A percentile compares a stretch with the other conserved stretches of the same genome.
Evolutionary conservation across 176 grass and related monocot species (phyloP).

Genomic region (Oryza punctata): DNA sequence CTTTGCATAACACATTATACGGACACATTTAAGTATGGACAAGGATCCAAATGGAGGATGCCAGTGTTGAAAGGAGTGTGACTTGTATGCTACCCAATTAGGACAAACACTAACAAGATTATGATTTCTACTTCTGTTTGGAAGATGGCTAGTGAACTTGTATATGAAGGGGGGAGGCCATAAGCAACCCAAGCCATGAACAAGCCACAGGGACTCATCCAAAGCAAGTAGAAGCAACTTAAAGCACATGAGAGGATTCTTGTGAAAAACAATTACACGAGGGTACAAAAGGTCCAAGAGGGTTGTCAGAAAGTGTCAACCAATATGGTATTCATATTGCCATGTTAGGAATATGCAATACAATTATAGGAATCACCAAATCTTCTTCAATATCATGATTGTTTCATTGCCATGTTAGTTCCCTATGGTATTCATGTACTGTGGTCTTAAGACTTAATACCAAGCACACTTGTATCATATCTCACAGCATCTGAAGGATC

Average conservation of each 20-base stretch:
- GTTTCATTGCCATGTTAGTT: neutral
- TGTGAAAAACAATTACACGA: neutral
- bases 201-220: neutral
- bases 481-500: too few species aligned
- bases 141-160: too few species aligned
- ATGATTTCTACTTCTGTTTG: too few species aligned
- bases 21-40: neutral
- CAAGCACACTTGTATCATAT: too few species aligned
- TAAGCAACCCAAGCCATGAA: neutral
- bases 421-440: neutral
- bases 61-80: too few species aligned
- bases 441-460: neutral
- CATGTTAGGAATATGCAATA: neutral
- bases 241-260: neutral
- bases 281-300: neutral
- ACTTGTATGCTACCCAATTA: too few species aligned
- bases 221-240: neutral
- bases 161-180: too few species aligned
- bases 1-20: neutral
- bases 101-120: too few species aligned
- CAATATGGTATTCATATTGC: too few species aligned
- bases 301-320: neutral
- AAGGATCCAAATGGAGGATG: neutral
- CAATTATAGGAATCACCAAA: neutral
- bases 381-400: neutral